Evolutionary conservation across 345 rosid species (phyloP), one percentile per base, ranked within the genome.

Genomic region (Anacardium occidentale): DNA sequence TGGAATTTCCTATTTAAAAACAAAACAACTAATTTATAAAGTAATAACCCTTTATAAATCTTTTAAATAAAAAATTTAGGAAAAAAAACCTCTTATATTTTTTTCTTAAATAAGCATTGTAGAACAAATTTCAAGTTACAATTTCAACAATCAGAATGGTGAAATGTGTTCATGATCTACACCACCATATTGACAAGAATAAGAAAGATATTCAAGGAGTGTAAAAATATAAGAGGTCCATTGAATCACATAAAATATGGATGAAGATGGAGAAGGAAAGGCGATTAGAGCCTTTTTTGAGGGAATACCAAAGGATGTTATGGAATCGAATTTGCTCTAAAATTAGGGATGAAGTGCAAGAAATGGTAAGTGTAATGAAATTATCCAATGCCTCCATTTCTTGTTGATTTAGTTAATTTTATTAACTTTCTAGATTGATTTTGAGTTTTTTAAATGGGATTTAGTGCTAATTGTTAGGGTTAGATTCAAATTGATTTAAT

Each of bases 171-270:
- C 17, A 94, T 95, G 10, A 72, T 93, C 3, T 95, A 95, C 89
- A 95, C 86, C 0, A 95, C 98, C 2, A 81, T 94, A 7, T 62
- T 95, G 50, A 75, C 97, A 75, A 98, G 98, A 45, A 91, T 95
- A 45, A 80, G 99, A 72, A 93, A 91, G 79, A 93, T 97, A 1
- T 95, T 87, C 25, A 98, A 95, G 83, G 96, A 91, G 60, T 95
- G 99, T 55, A 93, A 88, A 72, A 76, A 44, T 0, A 92, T 86
- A n/a, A n/a, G 0, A 81, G 98, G 44, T 81, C 94, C 14, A 13
- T 93, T 5, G 96, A 90, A 44, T 91, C 96, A 0, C 81, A 89
- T 70, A 75, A 74, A 21, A 65, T 93, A 61, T 89, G 75, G 55
- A 68, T 83, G 76, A 93, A 81, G 86, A 66, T 95, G 68, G 97